Percentiles rank a stretch among this genome's conserved stretches.
Evolutionary conservation across 805 yeast genomes (phyloP).

Genomic region (Kockiozyma suomiensis): DNA sequence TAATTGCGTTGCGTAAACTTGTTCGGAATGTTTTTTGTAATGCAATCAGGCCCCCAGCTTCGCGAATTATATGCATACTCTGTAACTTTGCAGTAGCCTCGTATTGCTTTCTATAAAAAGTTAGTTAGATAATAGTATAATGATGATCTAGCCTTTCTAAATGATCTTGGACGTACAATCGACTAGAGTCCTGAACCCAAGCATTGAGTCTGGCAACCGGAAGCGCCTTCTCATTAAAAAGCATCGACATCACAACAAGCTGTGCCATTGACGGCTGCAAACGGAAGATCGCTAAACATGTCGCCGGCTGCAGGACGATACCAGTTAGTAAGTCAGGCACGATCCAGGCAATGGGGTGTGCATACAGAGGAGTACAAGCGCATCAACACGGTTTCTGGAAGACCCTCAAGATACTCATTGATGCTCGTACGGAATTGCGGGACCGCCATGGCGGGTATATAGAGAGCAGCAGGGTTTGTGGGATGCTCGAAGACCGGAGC

Average conservation of each 20-base stretch:
- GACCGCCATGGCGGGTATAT: slow-evolving; percentile 24
- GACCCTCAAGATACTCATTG: slow-evolving; percentile 84
- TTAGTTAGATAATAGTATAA: slow-evolving; percentile 1
- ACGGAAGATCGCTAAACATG: slow-evolving; percentile 91
- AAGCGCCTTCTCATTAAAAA: slow-evolving; percentile 76
- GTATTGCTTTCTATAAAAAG: slow-evolving; percentile 53
- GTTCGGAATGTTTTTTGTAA: slow-evolving; percentile 73
- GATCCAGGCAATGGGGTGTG: slow-evolving; percentile 40
- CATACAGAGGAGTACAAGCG: slow-evolving; percentile 56
- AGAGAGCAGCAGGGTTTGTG: neutral
- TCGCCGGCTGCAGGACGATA: slow-evolving; percentile 72
- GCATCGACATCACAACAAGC: slow-evolving; percentile 81
- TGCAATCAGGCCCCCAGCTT: slow-evolving; percentile 52
- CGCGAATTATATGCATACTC: slow-evolving; percentile 72
- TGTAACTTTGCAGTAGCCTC: slow-evolving; percentile 80
- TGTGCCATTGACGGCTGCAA: slow-evolving; percentile 87
- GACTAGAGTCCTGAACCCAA: slow-evolving; percentile 69
- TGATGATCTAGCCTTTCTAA: neutral
- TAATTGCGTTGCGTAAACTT: slow-evolving; percentile 78
- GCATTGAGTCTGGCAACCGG: slow-evolving; percentile 66
- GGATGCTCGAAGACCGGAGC: neutral
- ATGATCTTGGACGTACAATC: slow-evolving; percentile 42
- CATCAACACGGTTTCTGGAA: slow-evolving; percentile 83
- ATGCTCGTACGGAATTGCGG: slow-evolving; percentile 35
- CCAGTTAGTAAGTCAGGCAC: neutral